Conservation (phyloP, 768 basidiomycete genomes). For the Kwoniella pini region DNA sequence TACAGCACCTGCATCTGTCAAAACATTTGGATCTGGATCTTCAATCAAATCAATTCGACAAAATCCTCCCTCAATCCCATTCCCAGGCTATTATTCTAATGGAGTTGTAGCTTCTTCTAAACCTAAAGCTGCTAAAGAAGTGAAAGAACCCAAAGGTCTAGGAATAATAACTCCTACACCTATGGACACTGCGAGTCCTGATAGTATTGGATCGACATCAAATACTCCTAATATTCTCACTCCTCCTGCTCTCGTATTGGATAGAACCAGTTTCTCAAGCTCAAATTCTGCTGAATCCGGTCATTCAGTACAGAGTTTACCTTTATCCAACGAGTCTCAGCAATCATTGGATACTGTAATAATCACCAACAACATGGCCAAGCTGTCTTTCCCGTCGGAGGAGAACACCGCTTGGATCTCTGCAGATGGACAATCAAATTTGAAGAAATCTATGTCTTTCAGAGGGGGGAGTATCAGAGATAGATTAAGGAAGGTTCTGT, state of each 20-base stretch:
- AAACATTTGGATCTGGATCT: too few relatives aligned
- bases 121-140: too few relatives aligned
- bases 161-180: background rate
- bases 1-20: too few relatives aligned
- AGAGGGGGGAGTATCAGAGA: slow-evolving; percentile 10
- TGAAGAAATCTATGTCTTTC: background rate
- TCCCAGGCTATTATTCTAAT: too few relatives aligned
- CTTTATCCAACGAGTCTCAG: slow-evolving; percentile 11
- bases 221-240: background rate
- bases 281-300: slow-evolving; percentile 8
- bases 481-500: slow-evolving; percentile 9
- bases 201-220: background rate
- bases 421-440: background rate
- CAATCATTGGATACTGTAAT: slow-evolving; percentile 11
- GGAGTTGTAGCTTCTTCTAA: too few relatives aligned
- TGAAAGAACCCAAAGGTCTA: background rate
- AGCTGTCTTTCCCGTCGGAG: background rate
- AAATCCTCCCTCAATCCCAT: too few relatives aligned
- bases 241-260: background rate
- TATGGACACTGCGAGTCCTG: background rate
- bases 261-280: slow-evolving; percentile 21
- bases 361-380: slow-evolving; percentile 4
- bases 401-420: slow-evolving; percentile 12
- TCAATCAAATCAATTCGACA: too few relatives aligned
- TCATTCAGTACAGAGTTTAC: background rate